These are phyloP conservation scores for Botrytis pseudocinerea DNA, from an alignment of 2,329 filamentous ascomycete genomes.

Conservation along the genomic window DNA sequence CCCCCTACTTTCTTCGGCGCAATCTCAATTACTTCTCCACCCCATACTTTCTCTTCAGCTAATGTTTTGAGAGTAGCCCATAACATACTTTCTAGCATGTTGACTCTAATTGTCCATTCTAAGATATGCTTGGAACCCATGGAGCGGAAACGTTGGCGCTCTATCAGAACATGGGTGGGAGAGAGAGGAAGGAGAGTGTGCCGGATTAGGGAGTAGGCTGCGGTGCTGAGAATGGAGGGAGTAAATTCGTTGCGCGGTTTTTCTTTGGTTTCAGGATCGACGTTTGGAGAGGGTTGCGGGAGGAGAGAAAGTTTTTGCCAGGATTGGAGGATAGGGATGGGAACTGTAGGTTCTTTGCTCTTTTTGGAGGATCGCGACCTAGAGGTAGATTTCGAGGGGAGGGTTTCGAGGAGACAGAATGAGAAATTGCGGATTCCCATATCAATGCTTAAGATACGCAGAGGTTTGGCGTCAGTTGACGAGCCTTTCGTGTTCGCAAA, in stretches of 20 bases:
- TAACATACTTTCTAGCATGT: conserved; percentile 79
- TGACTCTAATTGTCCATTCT: conserved; percentile 83
- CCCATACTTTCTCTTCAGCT: conserved; percentile 46
- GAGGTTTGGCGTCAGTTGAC: conserved; percentile 24
- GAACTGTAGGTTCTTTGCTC: neutral
- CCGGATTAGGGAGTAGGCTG: conserved; percentile 56
- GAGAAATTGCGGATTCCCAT: conserved; percentile 83
- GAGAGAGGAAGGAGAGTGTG: conserved; percentile 49
- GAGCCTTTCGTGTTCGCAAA: conserved; percentile 27
- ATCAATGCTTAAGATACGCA: conserved; percentile 72
- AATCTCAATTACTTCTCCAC: conserved; percentile 51
- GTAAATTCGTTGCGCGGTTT: conserved; percentile 49
- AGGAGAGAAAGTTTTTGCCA: conserved; percentile 29
- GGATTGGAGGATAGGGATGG: conserved; percentile 11
- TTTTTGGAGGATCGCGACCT: neutral
- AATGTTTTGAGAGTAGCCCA: conserved; percentile 67
- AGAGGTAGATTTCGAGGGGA: conserved; percentile 20
- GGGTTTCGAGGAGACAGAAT: conserved; percentile 59
- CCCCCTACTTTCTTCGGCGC: conserved; percentile 55
- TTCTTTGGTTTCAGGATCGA: conserved; percentile 16
- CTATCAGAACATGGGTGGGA: conserved; percentile 71
- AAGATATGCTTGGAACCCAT: conserved; percentile 64
- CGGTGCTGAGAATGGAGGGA: conserved; percentile 53
- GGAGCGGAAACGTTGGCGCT: conserved; percentile 61
- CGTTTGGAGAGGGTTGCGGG: conserved; percentile 23